Evolutionary conservation across 2,329 filamentous ascomycete species (phyloP).

Genomic region (Macroventuria anomochaeta): DNA sequence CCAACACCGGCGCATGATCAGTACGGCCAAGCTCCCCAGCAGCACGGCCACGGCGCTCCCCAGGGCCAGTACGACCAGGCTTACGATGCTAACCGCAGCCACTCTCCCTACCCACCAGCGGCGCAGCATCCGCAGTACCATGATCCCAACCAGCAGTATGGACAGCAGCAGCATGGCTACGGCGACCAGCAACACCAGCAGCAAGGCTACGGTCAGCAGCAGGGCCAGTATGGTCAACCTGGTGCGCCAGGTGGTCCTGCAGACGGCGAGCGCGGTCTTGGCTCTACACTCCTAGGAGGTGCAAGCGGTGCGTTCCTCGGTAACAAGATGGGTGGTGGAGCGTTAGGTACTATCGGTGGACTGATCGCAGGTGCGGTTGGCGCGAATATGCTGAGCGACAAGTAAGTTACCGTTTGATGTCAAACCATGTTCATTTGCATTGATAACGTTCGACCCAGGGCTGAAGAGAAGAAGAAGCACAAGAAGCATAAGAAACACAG

Average conservation of each 20-base stretch:
- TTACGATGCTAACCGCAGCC: conserved; percentile 45
- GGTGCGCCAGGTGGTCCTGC: conserved; percentile 40
- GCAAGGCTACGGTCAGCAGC: conserved; percentile 19
- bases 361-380: conserved; percentile 62
- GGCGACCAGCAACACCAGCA: conserved; percentile 39
- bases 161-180: conserved; percentile 32
- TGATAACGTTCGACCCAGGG: conserved; percentile 23
- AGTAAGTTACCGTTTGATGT: conserved; percentile 35
- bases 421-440: too few species aligned
- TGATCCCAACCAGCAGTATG: conserved; percentile 32
- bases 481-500: conserved; percentile 48
- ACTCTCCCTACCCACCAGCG: conserved; percentile 45
- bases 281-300: conserved; percentile 61
- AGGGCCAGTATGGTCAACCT: conserved; percentile 50
- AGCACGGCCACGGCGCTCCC: conserved; percentile 41
- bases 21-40: conserved; percentile 32
- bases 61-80: conserved; percentile 41
- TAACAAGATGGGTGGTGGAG: conserved; percentile 61
- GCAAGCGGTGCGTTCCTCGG: conserved; percentile 63
- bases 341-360: conserved; percentile 60
- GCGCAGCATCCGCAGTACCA: conserved; percentile 36
- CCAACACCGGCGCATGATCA: conserved; percentile 37
- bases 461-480: conserved; percentile 46
- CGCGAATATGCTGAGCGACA: conserved; percentile 59
- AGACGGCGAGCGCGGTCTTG: conserved; percentile 63